Percentiles rank a stretch among this genome's conserved stretches.
Evolutionary conservation across 2,329 filamentous ascomycete genomes (phyloP).

Genomic region (Alternaria brassicicola): DNA sequence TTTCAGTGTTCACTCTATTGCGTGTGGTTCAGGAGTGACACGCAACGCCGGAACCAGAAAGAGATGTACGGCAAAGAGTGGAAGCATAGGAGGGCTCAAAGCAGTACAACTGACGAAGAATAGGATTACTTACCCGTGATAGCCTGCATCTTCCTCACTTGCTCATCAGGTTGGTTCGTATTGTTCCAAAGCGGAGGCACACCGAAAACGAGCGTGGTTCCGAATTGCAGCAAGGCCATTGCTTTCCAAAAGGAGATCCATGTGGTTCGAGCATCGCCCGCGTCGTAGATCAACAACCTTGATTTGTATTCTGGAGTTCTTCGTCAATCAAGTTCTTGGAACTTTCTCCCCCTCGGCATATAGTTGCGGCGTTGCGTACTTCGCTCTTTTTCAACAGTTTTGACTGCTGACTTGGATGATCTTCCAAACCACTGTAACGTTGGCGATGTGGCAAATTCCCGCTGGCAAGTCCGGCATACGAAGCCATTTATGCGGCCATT

Average conservation of each 20-base stretch:
- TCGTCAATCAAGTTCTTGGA: neutral
- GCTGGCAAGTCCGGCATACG: constrained; percentile 35
- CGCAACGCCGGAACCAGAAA: neutral
- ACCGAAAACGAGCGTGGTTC: constrained; percentile 38
- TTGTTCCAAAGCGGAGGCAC: constrained; percentile 44
- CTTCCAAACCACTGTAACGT: constrained; percentile 25
- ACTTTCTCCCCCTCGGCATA: neutral
- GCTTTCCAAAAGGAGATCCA: constrained; percentile 48
- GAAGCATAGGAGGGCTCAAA: too few species aligned
- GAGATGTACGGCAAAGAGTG: neutral
- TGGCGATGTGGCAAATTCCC: constrained; percentile 41
- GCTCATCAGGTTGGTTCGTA: constrained; percentile 41
- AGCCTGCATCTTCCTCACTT: constrained; percentile 35
- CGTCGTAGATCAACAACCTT: constrained; percentile 46
- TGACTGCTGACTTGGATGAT: constrained; percentile 23
- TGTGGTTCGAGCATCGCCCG: constrained; percentile 44
- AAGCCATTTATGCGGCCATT: constrained; percentile 22
- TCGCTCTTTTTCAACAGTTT: constrained; percentile 28
- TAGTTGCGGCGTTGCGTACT: constrained; percentile 16
- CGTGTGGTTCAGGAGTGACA: neutral
- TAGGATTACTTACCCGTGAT: constrained; percentile 32
- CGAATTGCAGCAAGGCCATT: constrained; percentile 44
- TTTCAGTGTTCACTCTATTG: neutral
- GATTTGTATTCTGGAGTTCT: constrained; percentile 30
- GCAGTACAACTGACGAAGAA: too few species aligned